A percentile compares a stretch with the other conserved stretches of the same genome.
Conservation (phyloP, 2,329 filamentous ascomycete genomes). For the Colletotrichum ledebouriae region DNA sequence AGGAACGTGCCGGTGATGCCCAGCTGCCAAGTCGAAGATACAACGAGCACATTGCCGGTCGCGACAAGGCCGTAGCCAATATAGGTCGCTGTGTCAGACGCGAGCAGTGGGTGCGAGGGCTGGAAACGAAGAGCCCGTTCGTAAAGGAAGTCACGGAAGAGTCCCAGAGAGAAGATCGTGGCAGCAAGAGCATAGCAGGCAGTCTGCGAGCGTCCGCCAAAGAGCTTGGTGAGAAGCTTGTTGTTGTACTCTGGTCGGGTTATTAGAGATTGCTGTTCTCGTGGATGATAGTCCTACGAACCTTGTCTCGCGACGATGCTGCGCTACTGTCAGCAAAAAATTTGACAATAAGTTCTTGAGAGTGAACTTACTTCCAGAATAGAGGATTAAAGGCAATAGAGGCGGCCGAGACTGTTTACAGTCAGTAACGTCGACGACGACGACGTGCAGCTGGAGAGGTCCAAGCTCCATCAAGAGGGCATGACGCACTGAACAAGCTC, state of each 20-base stretch:
- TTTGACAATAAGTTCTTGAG: slow-evolving; percentile 31
- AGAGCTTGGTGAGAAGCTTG: slow-evolving; percentile 88
- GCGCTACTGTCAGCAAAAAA: slow-evolving; percentile 51
- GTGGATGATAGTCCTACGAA: slow-evolving; percentile 53
- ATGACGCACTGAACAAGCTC: slow-evolving; percentile 73
- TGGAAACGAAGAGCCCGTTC: slow-evolving; percentile 83
- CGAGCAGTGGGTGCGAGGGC: slow-evolving; percentile 81
- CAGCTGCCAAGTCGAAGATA: slow-evolving; percentile 91
- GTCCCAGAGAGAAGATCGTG: slow-evolving; percentile 91
- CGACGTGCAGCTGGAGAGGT: slow-evolving; percentile 17
- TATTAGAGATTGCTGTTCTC: slow-evolving; percentile 31
- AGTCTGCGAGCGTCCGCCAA: slow-evolving; percentile 79
- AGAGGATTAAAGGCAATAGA: slow-evolving; percentile 95
- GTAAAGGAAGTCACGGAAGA: slow-evolving; percentile 90
- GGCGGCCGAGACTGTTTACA: slow-evolving; percentile 76
- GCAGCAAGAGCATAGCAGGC: slow-evolving; percentile 92
- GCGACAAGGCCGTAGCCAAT: slow-evolving; percentile 79
- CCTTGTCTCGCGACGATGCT: slow-evolving; percentile 89
- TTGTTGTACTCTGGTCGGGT: slow-evolving; percentile 83
- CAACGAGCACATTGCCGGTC: slow-evolving; percentile 84
- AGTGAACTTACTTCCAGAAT: slow-evolving; percentile 95
- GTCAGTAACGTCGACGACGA: slow-evolving; percentile 5
- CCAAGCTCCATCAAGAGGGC: slow-evolving; percentile 35
- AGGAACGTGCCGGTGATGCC: slow-evolving; percentile 96
- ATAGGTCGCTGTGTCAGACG: slow-evolving; percentile 69